These are phyloP conservation scores for Zanthoxylum bungeanum DNA, from an alignment of 345 rosid species.

Conservation along the genomic window DNA sequence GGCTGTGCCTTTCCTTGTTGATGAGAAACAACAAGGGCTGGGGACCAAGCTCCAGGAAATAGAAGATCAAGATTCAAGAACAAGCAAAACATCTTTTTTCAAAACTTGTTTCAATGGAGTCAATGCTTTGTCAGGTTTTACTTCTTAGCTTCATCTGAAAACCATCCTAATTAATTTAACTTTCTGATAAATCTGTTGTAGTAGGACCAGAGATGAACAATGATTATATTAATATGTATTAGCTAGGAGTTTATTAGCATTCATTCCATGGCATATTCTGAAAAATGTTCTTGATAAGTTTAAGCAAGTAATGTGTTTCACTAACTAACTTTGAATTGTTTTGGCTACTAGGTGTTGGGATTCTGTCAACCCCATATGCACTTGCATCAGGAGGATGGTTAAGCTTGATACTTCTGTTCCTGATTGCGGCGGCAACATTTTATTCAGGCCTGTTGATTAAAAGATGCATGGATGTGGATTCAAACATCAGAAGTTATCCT, in stretches of 20 bases:
- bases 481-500: conserved; percentile 63
- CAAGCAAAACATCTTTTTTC: conserved; percentile 23
- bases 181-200: not conserved
- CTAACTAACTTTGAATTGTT: not conserved
- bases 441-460: conserved; percentile 69
- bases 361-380: conserved; percentile 80
- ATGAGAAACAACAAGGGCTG: conserved; percentile 11
- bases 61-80: conserved; percentile 3
- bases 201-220: not conserved
- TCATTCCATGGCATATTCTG: not conserved
- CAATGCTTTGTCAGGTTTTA: conserved; percentile 40
- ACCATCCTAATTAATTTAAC: not conserved
- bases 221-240: not conserved
- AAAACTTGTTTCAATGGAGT: conserved; percentile 38
- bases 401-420: conserved; percentile 58
- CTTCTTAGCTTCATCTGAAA: not conserved
- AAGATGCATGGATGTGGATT: conserved; percentile 75
- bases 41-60: conserved; percentile 9
- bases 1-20: conserved; percentile 16
- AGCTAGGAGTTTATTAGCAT: not conserved
- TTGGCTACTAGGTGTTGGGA: conserved; percentile 67
- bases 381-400: conserved; percentile 93
- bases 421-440: conserved; percentile 55
- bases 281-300: too few relatives aligned
- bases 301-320: not conserved